Percentiles rank a stretch among this genome's conserved stretches.
Evolutionary conservation across 306 rosid genomes (phyloP).

Genomic region (Abrus pulchellus): DNA sequence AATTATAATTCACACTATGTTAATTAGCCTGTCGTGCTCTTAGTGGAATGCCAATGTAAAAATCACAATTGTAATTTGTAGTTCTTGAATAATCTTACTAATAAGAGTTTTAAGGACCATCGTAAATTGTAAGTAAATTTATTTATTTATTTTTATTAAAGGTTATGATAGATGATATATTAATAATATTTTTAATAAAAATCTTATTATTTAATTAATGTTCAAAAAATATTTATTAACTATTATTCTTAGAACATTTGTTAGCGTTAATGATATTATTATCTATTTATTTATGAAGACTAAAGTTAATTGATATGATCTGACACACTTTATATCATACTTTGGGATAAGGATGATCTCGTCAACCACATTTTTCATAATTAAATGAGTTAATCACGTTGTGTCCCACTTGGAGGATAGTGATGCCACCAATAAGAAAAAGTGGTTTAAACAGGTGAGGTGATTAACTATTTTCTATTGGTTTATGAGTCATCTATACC

Average conservation of each 20-base stretch:
- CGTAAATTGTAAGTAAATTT: too few species aligned
- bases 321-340: not conserved
- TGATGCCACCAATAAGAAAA: slow-evolving; percentile 30
- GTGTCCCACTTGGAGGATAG: slow-evolving; percentile 52
- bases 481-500: slow-evolving; percentile 59
- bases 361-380: not conserved
- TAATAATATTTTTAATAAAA: too few species aligned
- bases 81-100: not conserved
- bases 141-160: too few species aligned
- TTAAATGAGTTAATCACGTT: slow-evolving; percentile 38
- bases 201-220: too few species aligned
- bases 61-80: slow-evolving; percentile 1
- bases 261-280: too few species aligned
- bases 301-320: not conserved
- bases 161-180: too few species aligned
- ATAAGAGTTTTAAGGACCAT: too few species aligned
- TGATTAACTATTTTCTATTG: slow-evolving; percentile 48
- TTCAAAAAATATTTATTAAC: too few species aligned
- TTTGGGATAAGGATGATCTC: slow-evolving; percentile 51
- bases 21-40: not conserved
- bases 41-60: slow-evolving; percentile 9
- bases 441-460: not conserved
- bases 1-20: not conserved
- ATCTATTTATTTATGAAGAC: too few species aligned
- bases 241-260: too few species aligned